Conservation (phyloP, 2,329 filamentous ascomycete genomes). For the Aspergillus floridensis region DNA sequence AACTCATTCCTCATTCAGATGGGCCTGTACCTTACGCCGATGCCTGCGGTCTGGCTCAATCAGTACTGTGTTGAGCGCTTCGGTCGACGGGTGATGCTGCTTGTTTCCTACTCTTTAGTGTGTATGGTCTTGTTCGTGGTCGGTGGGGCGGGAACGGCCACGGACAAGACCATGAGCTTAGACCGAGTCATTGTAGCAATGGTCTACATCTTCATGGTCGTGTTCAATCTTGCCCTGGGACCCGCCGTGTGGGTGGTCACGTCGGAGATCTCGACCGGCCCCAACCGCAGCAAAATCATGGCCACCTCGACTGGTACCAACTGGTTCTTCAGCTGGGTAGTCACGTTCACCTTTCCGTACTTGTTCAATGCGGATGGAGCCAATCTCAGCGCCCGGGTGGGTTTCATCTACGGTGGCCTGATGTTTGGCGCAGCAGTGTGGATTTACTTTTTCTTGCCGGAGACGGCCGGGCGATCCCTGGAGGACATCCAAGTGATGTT, state of each 20-base stretch:
- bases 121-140: neutral
- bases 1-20: constrained; percentile 3
- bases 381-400: constrained; percentile 27
- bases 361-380: constrained; percentile 16
- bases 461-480: constrained; percentile 27
- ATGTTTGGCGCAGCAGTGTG: constrained; percentile 20
- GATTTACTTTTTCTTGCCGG: constrained; percentile 26
- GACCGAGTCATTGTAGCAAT: constrained; percentile 12
- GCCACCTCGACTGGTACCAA: constrained; percentile 10
- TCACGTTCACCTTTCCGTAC: constrained; percentile 13
- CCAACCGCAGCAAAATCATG: constrained; percentile 10
- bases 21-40: constrained; percentile 1
- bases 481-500: constrained; percentile 35
- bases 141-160: neutral
- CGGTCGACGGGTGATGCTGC: constrained; percentile 1
- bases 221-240: constrained; percentile 13
- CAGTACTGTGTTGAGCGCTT: constrained; percentile 5
- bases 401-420: constrained; percentile 28
- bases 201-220: constrained; percentile 14
- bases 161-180: neutral
- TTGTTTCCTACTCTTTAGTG: neutral
- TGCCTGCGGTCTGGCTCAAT: constrained; percentile 1
- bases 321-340: constrained; percentile 12
- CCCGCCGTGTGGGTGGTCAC: constrained; percentile 13
- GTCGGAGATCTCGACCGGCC: constrained; percentile 9